These are phyloP conservation scores for Fragaria ananassa DNA, from an alignment of 306 rosid genomes.

Conservation along the genomic window DNA sequence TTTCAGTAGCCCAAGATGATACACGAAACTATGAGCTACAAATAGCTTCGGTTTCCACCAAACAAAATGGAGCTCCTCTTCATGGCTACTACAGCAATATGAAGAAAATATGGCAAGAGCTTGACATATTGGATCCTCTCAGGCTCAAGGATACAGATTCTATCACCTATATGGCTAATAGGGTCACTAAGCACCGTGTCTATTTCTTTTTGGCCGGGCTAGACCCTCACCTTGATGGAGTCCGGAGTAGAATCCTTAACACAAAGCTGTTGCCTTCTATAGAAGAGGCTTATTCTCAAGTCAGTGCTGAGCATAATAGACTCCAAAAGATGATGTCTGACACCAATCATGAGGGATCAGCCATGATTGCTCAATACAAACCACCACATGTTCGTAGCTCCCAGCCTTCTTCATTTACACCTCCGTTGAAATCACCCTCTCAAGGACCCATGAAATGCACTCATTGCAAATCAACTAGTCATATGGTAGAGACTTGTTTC, in stretches of 20 bases:
- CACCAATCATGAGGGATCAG: neutral
- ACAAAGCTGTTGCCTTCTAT: neutral
- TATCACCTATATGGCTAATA: neutral
- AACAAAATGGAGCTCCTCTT: no score
- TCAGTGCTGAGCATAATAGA: neutral
- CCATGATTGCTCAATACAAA: neutral
- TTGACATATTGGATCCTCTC: neutral
- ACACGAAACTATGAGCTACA: no score
- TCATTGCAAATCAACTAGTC: neutral
- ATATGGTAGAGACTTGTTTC: neutral
- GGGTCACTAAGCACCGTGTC: neutral
- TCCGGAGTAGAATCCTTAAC: neutral
- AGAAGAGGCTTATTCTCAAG: neutral
- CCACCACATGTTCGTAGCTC: neutral
- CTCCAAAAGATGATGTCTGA: neutral
- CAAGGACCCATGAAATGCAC: neutral
- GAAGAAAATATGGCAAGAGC: neutral
- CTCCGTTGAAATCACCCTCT: neutral
- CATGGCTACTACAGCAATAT: no score
- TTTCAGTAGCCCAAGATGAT: no score
- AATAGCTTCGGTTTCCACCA: no score
- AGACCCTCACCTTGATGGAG: neutral
- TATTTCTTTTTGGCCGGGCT: neutral
- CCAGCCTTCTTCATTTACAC: neutral
- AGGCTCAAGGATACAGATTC: no score